Evolutionary conservation across 176 grass and related monocot species (phyloP), one percentile per base, ranked within the genome.

Genomic region (Lolium multiflorum): DNA sequence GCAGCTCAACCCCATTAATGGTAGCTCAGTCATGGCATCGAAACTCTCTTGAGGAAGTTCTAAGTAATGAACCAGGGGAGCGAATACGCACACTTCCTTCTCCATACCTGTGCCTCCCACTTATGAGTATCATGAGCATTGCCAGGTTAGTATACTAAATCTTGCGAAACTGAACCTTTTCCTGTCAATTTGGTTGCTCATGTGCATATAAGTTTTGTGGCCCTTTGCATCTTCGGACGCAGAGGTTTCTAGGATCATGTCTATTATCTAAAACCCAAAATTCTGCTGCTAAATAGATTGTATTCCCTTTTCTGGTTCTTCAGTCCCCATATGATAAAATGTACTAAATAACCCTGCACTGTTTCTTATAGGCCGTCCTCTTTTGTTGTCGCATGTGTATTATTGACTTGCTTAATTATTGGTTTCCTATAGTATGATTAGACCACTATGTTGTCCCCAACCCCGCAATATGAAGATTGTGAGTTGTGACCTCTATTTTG

Each of bases 61-160:
- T 98, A 59, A 92, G 88, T 66, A 94, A 89, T 69, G 81, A 94
- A 44, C 83, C 81, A 65, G 84, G 81, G 44, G 64, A 37, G 28
- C 75, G 9, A 62, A 81, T 85, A 79, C 85, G 41, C 44, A 92
- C 90, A 63, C 75, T 90, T 82, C 92, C 94, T 80, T 99, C 97
- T 61, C 94, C 97, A 12, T 96, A 96, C 69, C 78, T 99, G 5
- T 94, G 88, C 83, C 94, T 99, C 47, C 97, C 97, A 18, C 89
- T 99, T 55, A 94, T 99, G 92, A 99, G 94, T 82, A 93, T 94
- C 70, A 92, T 96, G 88, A 94, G 48, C 38, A 99, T 99, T 81
- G 94, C 94, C 44, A 94, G 97, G 97, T 96, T n/a, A 84, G 70
- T 79, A 21, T 51, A 75, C 72, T 52, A 28, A 75, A 74, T 51